These are phyloP conservation scores for Backusella morwellensis DNA, from an alignment of 192 early-diverging fungal genomes.

Conservation along the genomic window DNA sequence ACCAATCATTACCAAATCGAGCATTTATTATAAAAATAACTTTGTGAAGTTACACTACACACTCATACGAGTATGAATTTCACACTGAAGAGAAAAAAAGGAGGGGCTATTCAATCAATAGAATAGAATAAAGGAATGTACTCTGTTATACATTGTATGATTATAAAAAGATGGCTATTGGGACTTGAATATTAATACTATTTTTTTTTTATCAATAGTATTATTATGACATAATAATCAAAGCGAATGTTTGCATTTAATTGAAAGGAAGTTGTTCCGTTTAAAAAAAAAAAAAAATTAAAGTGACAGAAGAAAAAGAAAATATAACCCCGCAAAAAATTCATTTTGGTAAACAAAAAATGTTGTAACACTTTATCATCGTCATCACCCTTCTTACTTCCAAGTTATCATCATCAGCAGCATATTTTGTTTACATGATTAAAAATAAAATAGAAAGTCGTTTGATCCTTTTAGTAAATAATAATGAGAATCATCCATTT, in stretches of 20 bases:
- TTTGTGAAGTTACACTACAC: neutral
- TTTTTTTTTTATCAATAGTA: neutral
- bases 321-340: neutral
- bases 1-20: neutral
- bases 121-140: neutral
- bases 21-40: neutral
- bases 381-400: too few relatives aligned
- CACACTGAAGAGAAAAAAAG: neutral
- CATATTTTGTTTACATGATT: too few relatives aligned
- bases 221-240: neutral
- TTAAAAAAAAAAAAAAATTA: neutral
- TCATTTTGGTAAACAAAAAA: too few relatives aligned
- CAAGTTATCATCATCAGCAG: too few relatives aligned
- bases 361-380: too few relatives aligned
- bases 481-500: neutral
- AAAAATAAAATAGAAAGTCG: too few relatives aligned
- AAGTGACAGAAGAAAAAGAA: neutral
- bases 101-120: neutral
- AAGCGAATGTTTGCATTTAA: neutral
- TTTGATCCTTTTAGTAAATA: too few relatives aligned
- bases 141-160: too few relatives aligned
- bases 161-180: too few relatives aligned
- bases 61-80: neutral
- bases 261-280: neutral
- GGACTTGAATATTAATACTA: too few relatives aligned